Base-by-base conservation (phyloP, 495 filamentous ascomycete genomes). In the Podospora appendiculata region DNA sequence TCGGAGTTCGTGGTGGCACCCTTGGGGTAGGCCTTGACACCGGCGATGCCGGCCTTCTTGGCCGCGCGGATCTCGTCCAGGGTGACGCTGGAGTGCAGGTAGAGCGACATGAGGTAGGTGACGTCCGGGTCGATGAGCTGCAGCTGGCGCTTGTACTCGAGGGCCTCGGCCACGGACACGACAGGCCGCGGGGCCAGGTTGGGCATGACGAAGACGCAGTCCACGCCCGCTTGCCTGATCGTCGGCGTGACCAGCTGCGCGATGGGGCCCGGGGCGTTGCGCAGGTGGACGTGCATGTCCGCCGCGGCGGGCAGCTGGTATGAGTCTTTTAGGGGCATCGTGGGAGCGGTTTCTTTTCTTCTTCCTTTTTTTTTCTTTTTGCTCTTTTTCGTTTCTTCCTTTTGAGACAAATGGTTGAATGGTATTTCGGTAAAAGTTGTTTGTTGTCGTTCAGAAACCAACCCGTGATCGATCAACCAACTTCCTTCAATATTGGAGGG, bases 61-160 rank as follows among this genome's bases (percentile, higher is more conserved):
- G 89, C 90, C 58, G 86, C 81, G 42, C 77, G 75, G 51, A 96
- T 89, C 11, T 82, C 82, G 35, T 86, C 85, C 6, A 90, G 87
- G 3, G 87, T 95, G 46, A 95, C 79, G 32, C 73, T 79, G 43
- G 85, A 53, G 51, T 73, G 69, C 36, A 94, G 80, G 64, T 93
- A 96, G 25, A 96, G 77, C 4, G 89, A 87, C 90, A 96, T 95
- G 51, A 95, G 79, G 62, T 82, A 96, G 51, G 78, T 83, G 41
- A 96, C 84, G 36, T 79, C 77, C 0, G 85, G 84, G 45, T 86
- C 87, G 57, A 91, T 71, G 47, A 77, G 73, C 57, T 79, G 70
- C 45, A 96, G 77, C 8, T 74, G 73, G 47, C 75, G 68, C 57
- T 85, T 77, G 71, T 95, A 96, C 48, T 84, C 81, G 14, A 95